A percentile compares a stretch with the other conserved stretches of the same genome.
phyloP scores from a whole-genome alignment of 2,329 filamentous ascomycete species.

The Exophiala aquamarina region DNA sequence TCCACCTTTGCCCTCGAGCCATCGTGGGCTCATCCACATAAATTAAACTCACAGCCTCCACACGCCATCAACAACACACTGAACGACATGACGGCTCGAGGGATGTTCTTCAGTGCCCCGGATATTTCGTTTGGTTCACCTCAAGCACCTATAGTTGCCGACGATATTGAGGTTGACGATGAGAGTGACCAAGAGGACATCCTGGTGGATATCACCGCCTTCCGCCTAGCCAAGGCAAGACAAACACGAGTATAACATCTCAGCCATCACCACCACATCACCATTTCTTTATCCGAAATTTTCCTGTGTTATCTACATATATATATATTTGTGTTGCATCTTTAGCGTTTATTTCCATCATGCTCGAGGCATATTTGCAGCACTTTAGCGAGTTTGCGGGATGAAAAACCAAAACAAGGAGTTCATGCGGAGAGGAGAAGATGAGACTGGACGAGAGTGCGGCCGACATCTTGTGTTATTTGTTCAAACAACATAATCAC shows the following conservation, averaged over 20 bases:
- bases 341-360: slow-evolving; percentile 6
- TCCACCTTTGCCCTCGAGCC: no score
- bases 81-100: slow-evolving; percentile 15
- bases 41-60: slow-evolving; percentile 8
- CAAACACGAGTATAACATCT: slow-evolving; percentile 10
- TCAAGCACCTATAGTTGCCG: slow-evolving; percentile 3
- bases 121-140: not conserved
- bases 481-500: no score
- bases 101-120: slow-evolving; percentile 12
- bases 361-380: slow-evolving; percentile 9
- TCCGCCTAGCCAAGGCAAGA: slow-evolving; percentile 19
- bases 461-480: no score
- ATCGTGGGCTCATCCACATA: no score
- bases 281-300: not conserved
- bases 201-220: slow-evolving; percentile 24
- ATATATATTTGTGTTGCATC: not conserved
- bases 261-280: not conserved
- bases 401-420: no score
- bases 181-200: slow-evolving; percentile 23
- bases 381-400: slow-evolving; percentile 7
- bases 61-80: slow-evolving; percentile 10
- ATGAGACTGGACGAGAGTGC: no score
- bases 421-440: no score
- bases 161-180: slow-evolving; percentile 28
- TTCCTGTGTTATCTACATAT: slow-evolving; percentile 1